These are phyloP conservation scores for Pleurotus citrinopileatus DNA, from an alignment of 768 basidiomycete species.

Conservation along the genomic window DNA sequence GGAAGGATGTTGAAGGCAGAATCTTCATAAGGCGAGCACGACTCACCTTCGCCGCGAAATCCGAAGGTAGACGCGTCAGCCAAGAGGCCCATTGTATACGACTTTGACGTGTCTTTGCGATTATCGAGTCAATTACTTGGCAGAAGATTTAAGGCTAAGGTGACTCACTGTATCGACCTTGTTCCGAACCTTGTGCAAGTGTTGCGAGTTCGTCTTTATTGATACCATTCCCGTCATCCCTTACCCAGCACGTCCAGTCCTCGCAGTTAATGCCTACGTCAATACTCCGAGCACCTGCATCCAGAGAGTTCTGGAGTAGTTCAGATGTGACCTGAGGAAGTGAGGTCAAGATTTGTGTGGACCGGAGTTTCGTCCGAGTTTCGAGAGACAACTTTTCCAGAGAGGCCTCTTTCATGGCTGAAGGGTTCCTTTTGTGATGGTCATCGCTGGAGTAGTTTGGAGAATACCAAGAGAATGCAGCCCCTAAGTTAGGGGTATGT, in stretches of 20 bases:
- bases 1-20: neutral
- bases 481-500: too few relatives aligned
- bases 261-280: constrained; percentile 71
- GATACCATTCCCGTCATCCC: constrained; percentile 84
- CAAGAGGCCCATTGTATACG: constrained; percentile 48
- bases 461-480: too few relatives aligned
- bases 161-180: constrained; percentile 68
- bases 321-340: constrained; percentile 79
- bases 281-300: constrained; percentile 69
- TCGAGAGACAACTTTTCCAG: constrained; percentile 51
- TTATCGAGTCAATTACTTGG: neutral
- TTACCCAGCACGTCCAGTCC: constrained; percentile 82
- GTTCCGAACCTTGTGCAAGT: constrained; percentile 49
- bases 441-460: too few relatives aligned
- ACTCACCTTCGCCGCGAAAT: constrained; percentile 90
- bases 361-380: constrained; percentile 75
- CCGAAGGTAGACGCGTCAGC: constrained; percentile 70
- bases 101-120: constrained; percentile 71
- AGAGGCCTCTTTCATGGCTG: too few relatives aligned
- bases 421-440: too few relatives aligned
- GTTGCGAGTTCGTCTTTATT: constrained; percentile 51
- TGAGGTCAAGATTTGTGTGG: constrained; percentile 81
- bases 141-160: neutral
- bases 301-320: constrained; percentile 87
- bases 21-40: neutral